Evolutionary conservation across 139 green algal genomes (phyloP).

Genomic region (Asterochloris sp.): DNA sequence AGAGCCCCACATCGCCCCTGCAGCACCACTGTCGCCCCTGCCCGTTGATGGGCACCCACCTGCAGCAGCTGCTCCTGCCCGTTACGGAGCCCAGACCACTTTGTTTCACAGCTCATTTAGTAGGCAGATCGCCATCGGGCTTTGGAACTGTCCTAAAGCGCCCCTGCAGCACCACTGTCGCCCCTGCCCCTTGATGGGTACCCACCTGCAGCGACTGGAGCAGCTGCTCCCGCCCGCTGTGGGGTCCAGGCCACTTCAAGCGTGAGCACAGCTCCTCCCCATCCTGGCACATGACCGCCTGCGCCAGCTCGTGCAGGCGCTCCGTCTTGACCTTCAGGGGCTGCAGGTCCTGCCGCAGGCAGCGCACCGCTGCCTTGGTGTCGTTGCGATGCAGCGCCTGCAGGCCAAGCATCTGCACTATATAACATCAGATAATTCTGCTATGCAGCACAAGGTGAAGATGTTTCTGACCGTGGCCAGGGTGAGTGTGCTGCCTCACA

Average conservation of each 20-base stretch:
- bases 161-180: too few relatives aligned
- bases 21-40: too few relatives aligned
- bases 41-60: background rate
- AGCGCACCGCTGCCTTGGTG: conserved; percentile 28
- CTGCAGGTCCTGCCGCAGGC: conserved; percentile 37
- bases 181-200: too few relatives aligned
- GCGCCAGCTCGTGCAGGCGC: conserved; percentile 35
- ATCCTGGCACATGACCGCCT: conserved; percentile 12
- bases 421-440: too few relatives aligned
- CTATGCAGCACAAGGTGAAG: too few relatives aligned
- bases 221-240: conserved; percentile 23
- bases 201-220: conserved; percentile 31
- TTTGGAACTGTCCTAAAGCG: too few relatives aligned
- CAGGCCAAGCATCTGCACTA: too few relatives aligned
- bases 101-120: too few relatives aligned
- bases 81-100: conserved; percentile 1
- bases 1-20: too few relatives aligned
- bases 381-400: conserved; percentile 27
- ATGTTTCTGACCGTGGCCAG: too few relatives aligned
- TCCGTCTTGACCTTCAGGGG: conserved; percentile 34
- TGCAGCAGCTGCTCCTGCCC: conserved; percentile 34
- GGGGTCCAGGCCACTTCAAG: conserved; percentile 6
- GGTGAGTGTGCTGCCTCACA: too few relatives aligned
- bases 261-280: background rate
- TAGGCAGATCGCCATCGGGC: too few relatives aligned